Base-by-base conservation (phyloP, 2,329 filamentous ascomycete genomes). In the Stemphylium lycopersici region DNA sequence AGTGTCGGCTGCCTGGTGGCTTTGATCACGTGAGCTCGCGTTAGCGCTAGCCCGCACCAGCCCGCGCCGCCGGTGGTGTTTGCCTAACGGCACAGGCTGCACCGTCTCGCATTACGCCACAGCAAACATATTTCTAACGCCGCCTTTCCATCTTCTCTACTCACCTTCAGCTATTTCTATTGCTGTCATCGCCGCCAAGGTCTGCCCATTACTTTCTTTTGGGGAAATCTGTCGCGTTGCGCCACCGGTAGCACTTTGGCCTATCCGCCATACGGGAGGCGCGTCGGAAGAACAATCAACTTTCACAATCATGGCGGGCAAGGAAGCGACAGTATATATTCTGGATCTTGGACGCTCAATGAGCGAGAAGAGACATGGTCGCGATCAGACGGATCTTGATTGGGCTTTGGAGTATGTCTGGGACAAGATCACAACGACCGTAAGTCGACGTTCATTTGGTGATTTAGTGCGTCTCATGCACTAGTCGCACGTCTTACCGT, bases 351-450 rank as follows among this genome's bases (percentile, higher is more conserved):
- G 92, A 53, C 81, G 79, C 68, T 90, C 93, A n/a, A 97, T 96
- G 90, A 88, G 83, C 53, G 81, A 89, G 70, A 83, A 81, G 65
- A 84, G 86, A 65, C 82, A 85, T 77, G 91, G 89, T 22, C 87
- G 95, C 62, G 72, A 80, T 16, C 85, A 93, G 72, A 89, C 89
- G 3, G 90, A 98, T 72, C 84, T 99, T 15, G 91, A 97, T 56
- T 99, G 89, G 86, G 85, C 87, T 42, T 87, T 98, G 86, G 86
- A 86, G 58, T 99, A 96, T 77, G 84, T 98, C 44, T 99, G 93
- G 93, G 93, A 98, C 80, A 95, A 90, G 72, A 90, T 96, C 62
- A 88, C 88, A 4, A 85, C 84, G 6, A 91, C 87, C 3, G 88
- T 91, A 75, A 76, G 83, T 74, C 73, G 58, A 58, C 57, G 55